Conservation (phyloP, 2,329 filamentous ascomycete genomes). For the Calonectria hongkongensis region DNA sequence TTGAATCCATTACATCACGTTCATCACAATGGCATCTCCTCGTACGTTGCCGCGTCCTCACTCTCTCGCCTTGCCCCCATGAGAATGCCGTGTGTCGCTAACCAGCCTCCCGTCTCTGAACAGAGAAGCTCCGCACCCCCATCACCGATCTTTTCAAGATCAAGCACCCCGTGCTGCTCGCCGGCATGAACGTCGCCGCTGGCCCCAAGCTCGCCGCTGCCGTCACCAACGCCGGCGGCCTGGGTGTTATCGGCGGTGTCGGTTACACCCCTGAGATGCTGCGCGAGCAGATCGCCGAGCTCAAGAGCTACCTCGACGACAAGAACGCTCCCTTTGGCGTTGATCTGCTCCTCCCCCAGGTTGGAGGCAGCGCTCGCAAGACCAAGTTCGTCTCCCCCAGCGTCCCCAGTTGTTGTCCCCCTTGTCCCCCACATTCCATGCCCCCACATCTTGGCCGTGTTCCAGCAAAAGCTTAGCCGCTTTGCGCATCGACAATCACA, state of each 20-base stretch:
- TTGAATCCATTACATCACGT: slow-evolving; percentile 39
- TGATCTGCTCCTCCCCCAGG: slow-evolving; percentile 93
- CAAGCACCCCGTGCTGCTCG: slow-evolving; percentile 95
- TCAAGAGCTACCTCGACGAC: slow-evolving; percentile 90
- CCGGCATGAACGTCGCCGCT: slow-evolving; percentile 99
- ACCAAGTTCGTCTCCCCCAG: slow-evolving; percentile 78
- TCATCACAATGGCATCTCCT: slow-evolving; percentile 82
- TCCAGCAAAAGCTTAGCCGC: slow-evolving; percentile 22
- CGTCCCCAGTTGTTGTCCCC: background rate
- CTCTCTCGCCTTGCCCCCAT: slow-evolving; percentile 14
- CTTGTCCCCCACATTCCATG: slow-evolving; percentile 28
- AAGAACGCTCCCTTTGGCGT: slow-evolving; percentile 98
- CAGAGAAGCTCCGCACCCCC: slow-evolving; percentile 84
- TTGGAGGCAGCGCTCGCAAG: slow-evolving; percentile 94
- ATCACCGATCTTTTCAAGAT: slow-evolving; percentile 98
- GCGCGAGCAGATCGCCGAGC: slow-evolving; percentile 92
- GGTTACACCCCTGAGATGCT: slow-evolving; percentile 99
- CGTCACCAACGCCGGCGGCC: slow-evolving; percentile 95
- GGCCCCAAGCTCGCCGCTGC: slow-evolving; percentile 97
- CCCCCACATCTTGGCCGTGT: slow-evolving; percentile 6
- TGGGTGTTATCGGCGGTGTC: slow-evolving; percentile 96
- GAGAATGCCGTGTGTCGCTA: slow-evolving; percentile 39
- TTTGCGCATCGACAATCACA: slow-evolving; percentile 46
- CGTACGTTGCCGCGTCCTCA: slow-evolving; percentile 75
- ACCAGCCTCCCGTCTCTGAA: slow-evolving; percentile 21